Percentiles rank a stretch among this genome's conserved stretches.
Conservation (phyloP, 129 eudicot genomes). For the Saussurea involucrata region DNA sequence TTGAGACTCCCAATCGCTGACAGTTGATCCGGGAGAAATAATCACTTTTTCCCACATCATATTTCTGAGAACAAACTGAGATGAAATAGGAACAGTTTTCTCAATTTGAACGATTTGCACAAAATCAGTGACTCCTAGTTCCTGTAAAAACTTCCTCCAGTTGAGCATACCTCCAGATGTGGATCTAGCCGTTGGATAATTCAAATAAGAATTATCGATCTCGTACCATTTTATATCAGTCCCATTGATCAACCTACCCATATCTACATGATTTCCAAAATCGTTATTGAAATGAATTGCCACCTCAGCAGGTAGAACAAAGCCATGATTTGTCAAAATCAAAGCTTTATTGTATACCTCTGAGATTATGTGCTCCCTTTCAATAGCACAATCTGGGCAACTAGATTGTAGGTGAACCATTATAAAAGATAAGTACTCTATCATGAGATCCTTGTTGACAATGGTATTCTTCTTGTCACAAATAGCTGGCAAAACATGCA, state of each 20-base stretch:
- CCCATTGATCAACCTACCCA: conserved; percentile 42
- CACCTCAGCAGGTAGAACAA: conserved; percentile 48
- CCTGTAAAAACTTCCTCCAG: conserved; percentile 74
- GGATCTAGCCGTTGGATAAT: conserved; percentile 50
- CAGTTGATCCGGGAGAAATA: conserved; percentile 35
- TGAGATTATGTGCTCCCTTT: conserved; percentile 51
- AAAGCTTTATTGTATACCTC: conserved; percentile 58
- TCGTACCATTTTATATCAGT: conserved; percentile 70
- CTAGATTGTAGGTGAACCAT: conserved; percentile 77
- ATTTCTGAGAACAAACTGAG: conserved; percentile 29
- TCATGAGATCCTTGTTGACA: conserved; percentile 46
- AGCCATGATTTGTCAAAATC: conserved; percentile 74
- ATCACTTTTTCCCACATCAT: conserved; percentile 29
- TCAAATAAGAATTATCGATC: conserved; percentile 47
- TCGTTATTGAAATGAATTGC: conserved; percentile 63
- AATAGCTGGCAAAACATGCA: conserved; percentile 63
- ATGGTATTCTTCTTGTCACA: conserved; percentile 35
- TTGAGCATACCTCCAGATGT: conserved; percentile 36
- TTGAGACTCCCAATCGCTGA: conserved; percentile 72
- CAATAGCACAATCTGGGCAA: conserved; percentile 58
- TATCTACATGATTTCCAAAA: conserved; percentile 58
- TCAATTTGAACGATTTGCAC: conserved; percentile 53
- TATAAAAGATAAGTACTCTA: conserved; percentile 63
- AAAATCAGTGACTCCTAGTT: conserved; percentile 72
- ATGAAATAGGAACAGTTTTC: conserved; percentile 39